A percentile compares a stretch with the other conserved stretches of the same genome.
phyloP scores from a whole-genome alignment of 208 protist genomes.

The Leishmania tarentolae region DNA sequence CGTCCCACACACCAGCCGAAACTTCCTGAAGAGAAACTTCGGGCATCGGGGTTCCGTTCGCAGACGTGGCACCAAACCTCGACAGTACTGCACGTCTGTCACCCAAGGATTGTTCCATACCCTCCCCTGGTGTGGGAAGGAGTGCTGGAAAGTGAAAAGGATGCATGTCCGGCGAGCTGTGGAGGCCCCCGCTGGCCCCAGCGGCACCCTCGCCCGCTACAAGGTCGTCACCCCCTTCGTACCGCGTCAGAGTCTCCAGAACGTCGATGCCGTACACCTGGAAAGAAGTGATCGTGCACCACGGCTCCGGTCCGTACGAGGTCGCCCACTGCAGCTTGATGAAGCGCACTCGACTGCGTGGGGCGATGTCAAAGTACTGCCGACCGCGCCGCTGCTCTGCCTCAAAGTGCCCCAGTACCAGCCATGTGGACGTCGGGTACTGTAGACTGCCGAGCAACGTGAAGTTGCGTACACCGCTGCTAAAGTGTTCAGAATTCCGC shows the following conservation, averaged over 20 bases:
- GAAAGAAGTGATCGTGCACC: conserved; percentile 19
- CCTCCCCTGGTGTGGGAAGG: background rate
- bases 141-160: background rate
- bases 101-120: background rate
- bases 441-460: conserved; percentile 15
- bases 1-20: background rate
- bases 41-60: background rate
- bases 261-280: conserved; percentile 18
- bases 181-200: background rate
- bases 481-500: conserved; percentile 19
- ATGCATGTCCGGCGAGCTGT: background rate
- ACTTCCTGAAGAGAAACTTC: background rate
- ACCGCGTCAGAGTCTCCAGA: conserved; percentile 16
- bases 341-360: conserved; percentile 4
- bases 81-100: background rate
- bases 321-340: conserved; percentile 19
- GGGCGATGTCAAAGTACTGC: conserved; percentile 15
- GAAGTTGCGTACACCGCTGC: conserved; percentile 25
- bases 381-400: conserved; percentile 12
- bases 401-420: conserved; percentile 14
- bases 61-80: background rate
- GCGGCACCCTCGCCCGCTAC: background rate
- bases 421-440: conserved; percentile 16
- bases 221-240: conserved; percentile 3
- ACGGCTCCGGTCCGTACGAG: conserved; percentile 18